phyloP scores from a whole-genome alignment of 305 asterid genomes.

The Coffea humblotiana region DNA sequence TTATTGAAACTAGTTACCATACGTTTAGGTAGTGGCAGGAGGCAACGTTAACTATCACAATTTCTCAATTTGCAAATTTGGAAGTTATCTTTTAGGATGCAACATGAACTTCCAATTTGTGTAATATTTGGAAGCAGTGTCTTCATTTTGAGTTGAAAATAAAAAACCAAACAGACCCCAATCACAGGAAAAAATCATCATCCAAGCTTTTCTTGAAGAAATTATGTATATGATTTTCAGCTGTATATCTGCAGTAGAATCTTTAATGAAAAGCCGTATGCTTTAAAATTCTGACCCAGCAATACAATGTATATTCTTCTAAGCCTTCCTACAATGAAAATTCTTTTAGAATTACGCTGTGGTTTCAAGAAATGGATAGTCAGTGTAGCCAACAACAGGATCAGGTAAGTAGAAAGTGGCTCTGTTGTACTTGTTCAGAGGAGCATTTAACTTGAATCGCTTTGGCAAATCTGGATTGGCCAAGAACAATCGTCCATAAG shows the following conservation, averaged over 20 bases:
- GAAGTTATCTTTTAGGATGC: too few relatives aligned
- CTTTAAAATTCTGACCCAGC: not conserved
- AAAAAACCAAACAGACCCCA: not conserved
- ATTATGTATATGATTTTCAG: not conserved
- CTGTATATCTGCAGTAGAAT: not conserved
- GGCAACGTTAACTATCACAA: too few relatives aligned
- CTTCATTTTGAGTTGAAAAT: not conserved
- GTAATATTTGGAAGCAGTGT: not conserved
- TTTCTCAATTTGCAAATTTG: too few relatives aligned
- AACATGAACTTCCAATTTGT: not conserved
- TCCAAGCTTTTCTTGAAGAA: too few relatives aligned
- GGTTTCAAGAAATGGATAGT: slow-evolving; percentile 57
- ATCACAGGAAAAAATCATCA: not conserved
- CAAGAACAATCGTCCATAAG: slow-evolving; percentile 52
- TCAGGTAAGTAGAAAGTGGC: slow-evolving; percentile 48
- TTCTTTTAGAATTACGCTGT: slow-evolving; percentile 10
- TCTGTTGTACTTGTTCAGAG: slow-evolving; percentile 47
- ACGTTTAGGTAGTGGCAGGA: too few relatives aligned
- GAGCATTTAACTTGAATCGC: slow-evolving; percentile 46
- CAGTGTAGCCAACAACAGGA: slow-evolving; percentile 64
- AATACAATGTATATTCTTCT: not conserved
- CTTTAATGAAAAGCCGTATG: not conserved
- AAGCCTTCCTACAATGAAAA: too few relatives aligned
- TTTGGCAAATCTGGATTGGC: slow-evolving; percentile 58
- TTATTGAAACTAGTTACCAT: too few relatives aligned